Evolutionary conservation across 2,329 filamentous ascomycete species (phyloP).

Genomic region (Aspergillus tanneri): DNA sequence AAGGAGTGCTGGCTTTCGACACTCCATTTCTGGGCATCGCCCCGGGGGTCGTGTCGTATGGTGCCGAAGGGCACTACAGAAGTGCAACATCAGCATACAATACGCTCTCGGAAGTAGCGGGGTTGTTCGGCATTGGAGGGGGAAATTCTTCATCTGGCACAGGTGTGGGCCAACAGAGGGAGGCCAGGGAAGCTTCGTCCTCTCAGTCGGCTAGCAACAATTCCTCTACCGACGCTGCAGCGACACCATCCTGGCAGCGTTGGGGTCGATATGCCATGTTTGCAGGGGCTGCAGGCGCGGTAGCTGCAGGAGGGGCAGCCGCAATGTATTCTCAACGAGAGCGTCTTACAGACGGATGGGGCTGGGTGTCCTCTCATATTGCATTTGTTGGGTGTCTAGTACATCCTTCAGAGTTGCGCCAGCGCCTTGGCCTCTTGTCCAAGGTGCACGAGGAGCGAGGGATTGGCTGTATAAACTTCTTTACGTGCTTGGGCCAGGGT

Average conservation of each 20-base stretch:
- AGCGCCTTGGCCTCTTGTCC: constrained; percentile 68
- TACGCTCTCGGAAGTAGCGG: constrained; percentile 63
- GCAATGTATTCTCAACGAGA: constrained; percentile 85
- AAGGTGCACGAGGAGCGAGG: constrained; percentile 62
- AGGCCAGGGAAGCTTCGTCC: constrained; percentile 25
- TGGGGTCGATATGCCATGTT: constrained; percentile 86
- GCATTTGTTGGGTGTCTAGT: constrained; percentile 90
- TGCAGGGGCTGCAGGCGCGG: constrained; percentile 75
- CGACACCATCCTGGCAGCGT: constrained; percentile 62
- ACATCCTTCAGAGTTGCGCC: constrained; percentile 75
- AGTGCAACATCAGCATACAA: constrained; percentile 69
- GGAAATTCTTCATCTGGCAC: constrained; percentile 27
- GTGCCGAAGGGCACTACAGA: constrained; percentile 80
- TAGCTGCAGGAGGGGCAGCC: constrained; percentile 76
- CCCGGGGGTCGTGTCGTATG: constrained; percentile 51
- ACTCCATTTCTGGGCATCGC: constrained; percentile 71
- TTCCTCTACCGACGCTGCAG: constrained; percentile 48
- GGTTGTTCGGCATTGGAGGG: constrained; percentile 64
- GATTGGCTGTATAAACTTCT: constrained; percentile 81
- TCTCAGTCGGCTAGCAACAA: constrained; percentile 32
- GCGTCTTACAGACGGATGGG: constrained; percentile 70
- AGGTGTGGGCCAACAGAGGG: constrained; percentile 12
- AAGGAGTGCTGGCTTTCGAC: constrained; percentile 88
- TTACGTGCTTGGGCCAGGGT: constrained; percentile 75
- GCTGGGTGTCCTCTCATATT: constrained; percentile 85